Evolutionary conservation across 768 basidiomycete species (phyloP), one percentile per base, ranked within the genome.

Genomic region (Serendipita sp.): DNA sequence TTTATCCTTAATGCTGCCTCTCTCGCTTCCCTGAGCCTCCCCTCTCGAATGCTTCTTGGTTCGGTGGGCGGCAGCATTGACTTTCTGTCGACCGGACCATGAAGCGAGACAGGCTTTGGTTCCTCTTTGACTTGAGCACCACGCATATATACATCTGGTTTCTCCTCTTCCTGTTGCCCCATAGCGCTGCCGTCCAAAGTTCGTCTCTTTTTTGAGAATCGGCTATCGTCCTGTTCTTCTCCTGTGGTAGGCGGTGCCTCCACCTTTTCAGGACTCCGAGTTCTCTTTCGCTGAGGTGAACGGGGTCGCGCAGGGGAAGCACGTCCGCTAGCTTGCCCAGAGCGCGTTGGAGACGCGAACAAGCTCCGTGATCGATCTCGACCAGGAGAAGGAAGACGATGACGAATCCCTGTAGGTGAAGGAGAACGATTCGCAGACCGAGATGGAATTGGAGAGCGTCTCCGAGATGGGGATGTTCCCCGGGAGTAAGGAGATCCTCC

Each of bases 251-350:
- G 34, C 34, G 34, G 34, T n/a, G 53, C 53, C 9, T 58, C 53
- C 17, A n/a, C 53, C 53, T 58, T 58, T 26, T 58, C 53, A 28
- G 30, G 53, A 58, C 53, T 58, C 11, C 53, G 53, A 24, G 53
- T 58, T n/a, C 53, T 22, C 2, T 58, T 58, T 2, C 53, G 13
- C 9, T 3, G 53, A 1, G 24, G 17, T 1, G 22, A 31, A n/a
- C 17, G 53, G 11, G 24, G 24, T 9, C 53, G 13, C 17, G 53
- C 30, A 24, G 53, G 53, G 4, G 53, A 58, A 11, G 17, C 53
- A 24, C 53, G 20, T n/a, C 53, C 4, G n/a, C 53, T 58, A 4
- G 17, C 31, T 3, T 26, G 22, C 11, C 31, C 31, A 24, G 53
- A 58, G 9, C 53, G 22, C 24, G 31, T n/a, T n/a, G 53, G 53